phyloP scores from a whole-genome alignment of 495 filamentous ascomycete species.

The Symbiotaphrina buchneri region DNA sequence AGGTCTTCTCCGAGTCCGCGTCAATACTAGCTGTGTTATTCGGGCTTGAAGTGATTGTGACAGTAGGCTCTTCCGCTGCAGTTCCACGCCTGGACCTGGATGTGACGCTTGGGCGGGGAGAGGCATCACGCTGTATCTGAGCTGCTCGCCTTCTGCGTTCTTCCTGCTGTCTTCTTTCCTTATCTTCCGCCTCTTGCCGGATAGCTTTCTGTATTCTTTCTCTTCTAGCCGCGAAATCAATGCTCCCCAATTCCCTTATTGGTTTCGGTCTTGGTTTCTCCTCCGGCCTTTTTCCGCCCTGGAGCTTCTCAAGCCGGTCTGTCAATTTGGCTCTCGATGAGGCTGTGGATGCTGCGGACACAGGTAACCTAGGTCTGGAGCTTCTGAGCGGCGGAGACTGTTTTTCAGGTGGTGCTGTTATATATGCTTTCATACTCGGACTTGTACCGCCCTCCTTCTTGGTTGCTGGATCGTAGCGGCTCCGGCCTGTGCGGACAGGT shows the following conservation, averaged over 20 bases:
- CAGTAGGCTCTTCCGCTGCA: too few relatives aligned
- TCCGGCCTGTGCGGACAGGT: not conserved
- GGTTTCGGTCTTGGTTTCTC: slow-evolving; percentile 12
- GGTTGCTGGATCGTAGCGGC: slow-evolving; percentile 4
- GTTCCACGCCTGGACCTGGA: too few relatives aligned
- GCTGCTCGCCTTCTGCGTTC: too few relatives aligned
- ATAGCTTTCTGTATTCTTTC: slow-evolving; percentile 63
- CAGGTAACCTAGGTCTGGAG: slow-evolving; percentile 57
- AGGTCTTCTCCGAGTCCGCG: too few relatives aligned
- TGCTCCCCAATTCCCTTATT: slow-evolving; percentile 36
- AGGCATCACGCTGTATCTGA: too few relatives aligned
- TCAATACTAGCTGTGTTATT: too few relatives aligned
- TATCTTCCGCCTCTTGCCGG: slow-evolving; percentile 3
- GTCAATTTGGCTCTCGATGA: slow-evolving; percentile 26
- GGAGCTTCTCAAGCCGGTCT: slow-evolving; percentile 17
- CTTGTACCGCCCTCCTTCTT: slow-evolving; percentile 8
- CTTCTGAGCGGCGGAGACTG: slow-evolving; percentile 60
- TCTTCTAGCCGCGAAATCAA: slow-evolving; percentile 58
- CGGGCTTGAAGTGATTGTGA: too few relatives aligned
- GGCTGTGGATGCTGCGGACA: slow-evolving; percentile 31
- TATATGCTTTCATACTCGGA: slow-evolving; percentile 38
- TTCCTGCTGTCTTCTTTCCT: not conserved
- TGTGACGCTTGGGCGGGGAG: too few relatives aligned
- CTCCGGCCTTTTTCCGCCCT: slow-evolving; percentile 11
- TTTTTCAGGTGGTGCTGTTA: slow-evolving; percentile 34